These are phyloP conservation scores for Colletotrichum eremochloae DNA, from an alignment of 2,329 filamentous ascomycete species.

Conservation along the genomic window DNA sequence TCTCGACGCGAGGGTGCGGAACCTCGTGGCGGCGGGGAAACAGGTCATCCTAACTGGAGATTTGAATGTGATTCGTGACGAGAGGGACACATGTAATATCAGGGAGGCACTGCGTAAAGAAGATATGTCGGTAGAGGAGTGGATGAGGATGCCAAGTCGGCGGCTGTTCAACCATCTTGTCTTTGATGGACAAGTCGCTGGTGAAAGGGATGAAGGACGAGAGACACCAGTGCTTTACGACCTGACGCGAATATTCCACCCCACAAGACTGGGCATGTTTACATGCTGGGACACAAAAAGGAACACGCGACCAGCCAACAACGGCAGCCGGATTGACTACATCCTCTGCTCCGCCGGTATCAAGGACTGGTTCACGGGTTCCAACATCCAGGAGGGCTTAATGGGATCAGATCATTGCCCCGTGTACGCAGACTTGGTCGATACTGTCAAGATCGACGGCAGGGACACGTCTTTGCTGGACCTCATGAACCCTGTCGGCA, in stretches of 20 bases:
- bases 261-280: conserved; percentile 88
- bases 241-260: conserved; percentile 85
- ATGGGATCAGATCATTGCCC: conserved; percentile 98
- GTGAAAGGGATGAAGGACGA: conserved; percentile 75
- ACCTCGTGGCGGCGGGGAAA: conserved; percentile 84
- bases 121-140: conserved; percentile 76
- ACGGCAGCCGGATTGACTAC: conserved; percentile 93
- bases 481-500: conserved; percentile 80
- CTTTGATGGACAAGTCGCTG: conserved; percentile 76
- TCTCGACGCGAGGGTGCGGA: conserved; percentile 86
- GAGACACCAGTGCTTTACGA: conserved; percentile 84
- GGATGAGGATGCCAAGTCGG: conserved; percentile 77
- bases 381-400: conserved; percentile 92
- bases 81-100: conserved; percentile 82
- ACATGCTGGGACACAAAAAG: conserved; percentile 97
- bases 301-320: conserved; percentile 96
- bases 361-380: conserved; percentile 81
- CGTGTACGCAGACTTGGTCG: conserved; percentile 82
- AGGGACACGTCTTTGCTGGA: conserved; percentile 72
- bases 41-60: conserved; percentile 89
- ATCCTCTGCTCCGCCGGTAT: conserved; percentile 85
- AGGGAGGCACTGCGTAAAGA: conserved; percentile 80
- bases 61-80: conserved; percentile 80
- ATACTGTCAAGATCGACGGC: conserved; percentile 67
- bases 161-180: conserved; percentile 90